Evolutionary conservation across 208 protist species (phyloP), one percentile per base, ranked within the genome.

Genomic region (Leishmania mexicana): DNA sequence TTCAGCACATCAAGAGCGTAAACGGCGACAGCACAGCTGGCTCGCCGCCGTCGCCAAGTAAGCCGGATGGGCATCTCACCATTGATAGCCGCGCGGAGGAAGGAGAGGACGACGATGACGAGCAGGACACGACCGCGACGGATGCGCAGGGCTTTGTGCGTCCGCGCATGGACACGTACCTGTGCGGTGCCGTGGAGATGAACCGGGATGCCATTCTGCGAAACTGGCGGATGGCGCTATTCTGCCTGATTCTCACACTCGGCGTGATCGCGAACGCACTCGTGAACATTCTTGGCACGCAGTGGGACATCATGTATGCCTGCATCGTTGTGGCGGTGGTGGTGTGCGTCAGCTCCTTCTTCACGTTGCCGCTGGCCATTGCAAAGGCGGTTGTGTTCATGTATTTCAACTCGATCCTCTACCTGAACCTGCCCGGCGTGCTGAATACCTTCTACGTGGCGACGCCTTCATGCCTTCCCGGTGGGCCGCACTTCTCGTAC

Each of bases 391-490:
- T 60, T 19, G 51, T 85, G 21, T 92, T 87, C 54, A 47, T 80
- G 40, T 92, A 83, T 75, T 77, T 89, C 57, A 76, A 83, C 62
- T 74, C 62, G 49, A 80, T 84, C 24, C 68, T 89, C 40, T 94
- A 96, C 78, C 57, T 96, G 35, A 83, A 85, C 75, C 58, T 95
- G 7, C 85, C 85, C 17, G 90, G 90, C 70, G 86, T 91, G 24
- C 57, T 94, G 53, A 86, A 95, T 73, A 89, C 68, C n/a, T 94
- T 94, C 79, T 96, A 89, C 85, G 58, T 88, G 21, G 90, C 90
- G 24, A 83, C 53, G 21, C 78, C 85, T 2, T 45, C 84, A 21
- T 94, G 90, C 73, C 76, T 95, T 15, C 88, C 89, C 28, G 80
- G 85, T 72, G 93, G 91, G 53, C 93, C 93, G n/a, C 81, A 94